phyloP scores from a whole-genome alignment of 257 asterid species.

The Solanum bulbocastanum region DNA sequence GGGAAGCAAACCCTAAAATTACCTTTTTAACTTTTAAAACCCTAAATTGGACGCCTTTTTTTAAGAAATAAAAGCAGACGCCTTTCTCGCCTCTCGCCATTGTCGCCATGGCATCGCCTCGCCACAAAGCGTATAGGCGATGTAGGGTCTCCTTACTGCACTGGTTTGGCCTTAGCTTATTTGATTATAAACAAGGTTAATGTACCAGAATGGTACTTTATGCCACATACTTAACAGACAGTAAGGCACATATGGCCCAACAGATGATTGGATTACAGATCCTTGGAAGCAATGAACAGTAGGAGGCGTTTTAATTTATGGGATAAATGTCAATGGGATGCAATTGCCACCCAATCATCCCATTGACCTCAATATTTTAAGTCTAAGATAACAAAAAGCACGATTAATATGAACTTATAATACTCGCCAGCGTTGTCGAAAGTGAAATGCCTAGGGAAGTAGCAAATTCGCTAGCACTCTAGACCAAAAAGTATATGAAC shows the following conservation, averaged over 20 bases:
- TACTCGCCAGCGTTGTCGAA: background rate
- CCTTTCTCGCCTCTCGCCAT: no score
- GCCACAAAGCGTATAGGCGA: no score
- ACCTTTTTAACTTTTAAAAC: no score
- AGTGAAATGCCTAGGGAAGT: background rate
- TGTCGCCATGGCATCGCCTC: no score
- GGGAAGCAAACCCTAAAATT: no score
- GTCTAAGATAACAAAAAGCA: background rate
- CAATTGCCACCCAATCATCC: background rate
- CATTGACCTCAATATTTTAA: background rate
- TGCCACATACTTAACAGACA: background rate
- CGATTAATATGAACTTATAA: background rate
- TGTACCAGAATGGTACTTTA: background rate
- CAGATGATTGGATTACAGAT: background rate
- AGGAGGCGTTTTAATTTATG: background rate
- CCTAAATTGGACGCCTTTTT: no score
- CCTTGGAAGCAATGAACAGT: background rate
- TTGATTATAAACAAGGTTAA: background rate
- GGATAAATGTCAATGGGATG: background rate
- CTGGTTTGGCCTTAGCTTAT: background rate
- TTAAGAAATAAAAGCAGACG: no score
- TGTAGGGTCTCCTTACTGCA: no score
- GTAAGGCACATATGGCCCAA: background rate
- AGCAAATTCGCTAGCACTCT: background rate
- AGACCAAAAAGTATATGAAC: background rate